phyloP scores from a whole-genome alignment of 2,329 filamentous ascomycete species.

The Sporothrix humicola region DNA sequence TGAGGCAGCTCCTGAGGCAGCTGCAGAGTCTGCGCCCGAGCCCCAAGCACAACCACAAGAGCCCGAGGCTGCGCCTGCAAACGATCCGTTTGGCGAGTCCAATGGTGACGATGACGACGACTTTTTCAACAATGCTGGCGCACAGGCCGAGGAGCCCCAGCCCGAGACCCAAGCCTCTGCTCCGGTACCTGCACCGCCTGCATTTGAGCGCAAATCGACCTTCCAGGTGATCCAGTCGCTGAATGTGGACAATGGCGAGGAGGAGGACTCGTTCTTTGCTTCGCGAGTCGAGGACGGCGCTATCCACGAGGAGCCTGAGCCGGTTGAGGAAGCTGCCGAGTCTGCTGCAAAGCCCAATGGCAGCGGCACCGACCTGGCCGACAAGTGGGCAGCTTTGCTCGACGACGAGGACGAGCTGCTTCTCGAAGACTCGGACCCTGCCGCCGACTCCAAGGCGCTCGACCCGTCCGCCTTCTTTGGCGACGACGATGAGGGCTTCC shows the following conservation, averaged over 20 bases:
- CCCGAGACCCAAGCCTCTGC: conserved; percentile 38
- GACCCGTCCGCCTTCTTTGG: conserved; percentile 72
- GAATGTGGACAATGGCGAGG: conserved; percentile 41
- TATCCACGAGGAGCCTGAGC: conserved; percentile 32
- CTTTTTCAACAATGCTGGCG: conserved; percentile 64
- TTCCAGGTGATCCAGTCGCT: conserved; percentile 65
- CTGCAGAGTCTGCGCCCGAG: background rate
- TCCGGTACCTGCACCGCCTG: conserved; percentile 1
- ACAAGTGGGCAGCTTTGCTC: conserved; percentile 83
- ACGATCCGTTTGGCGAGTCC: conserved; percentile 48
- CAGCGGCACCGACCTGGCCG: conserved; percentile 69
- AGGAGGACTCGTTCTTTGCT: conserved; percentile 24
- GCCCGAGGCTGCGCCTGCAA: conserved; percentile 13
- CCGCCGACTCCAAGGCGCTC: conserved; percentile 51
- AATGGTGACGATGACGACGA: conserved; percentile 64
- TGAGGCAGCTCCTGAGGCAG: background rate
- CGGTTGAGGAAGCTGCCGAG: conserved; percentile 18
- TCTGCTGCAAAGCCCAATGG: conserved; percentile 37
- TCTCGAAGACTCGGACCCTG: conserved; percentile 57
- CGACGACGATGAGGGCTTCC: conserved; percentile 84
- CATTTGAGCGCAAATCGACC: conserved; percentile 33
- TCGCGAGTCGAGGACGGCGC: conserved; percentile 37
- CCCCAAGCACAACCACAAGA: conserved; percentile 35
- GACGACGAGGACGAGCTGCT: conserved; percentile 73
- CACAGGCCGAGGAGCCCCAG: conserved; percentile 36